Conservation (phyloP, 2,329 filamentous ascomycete genomes). For the Aspergillus japonicus region DNA sequence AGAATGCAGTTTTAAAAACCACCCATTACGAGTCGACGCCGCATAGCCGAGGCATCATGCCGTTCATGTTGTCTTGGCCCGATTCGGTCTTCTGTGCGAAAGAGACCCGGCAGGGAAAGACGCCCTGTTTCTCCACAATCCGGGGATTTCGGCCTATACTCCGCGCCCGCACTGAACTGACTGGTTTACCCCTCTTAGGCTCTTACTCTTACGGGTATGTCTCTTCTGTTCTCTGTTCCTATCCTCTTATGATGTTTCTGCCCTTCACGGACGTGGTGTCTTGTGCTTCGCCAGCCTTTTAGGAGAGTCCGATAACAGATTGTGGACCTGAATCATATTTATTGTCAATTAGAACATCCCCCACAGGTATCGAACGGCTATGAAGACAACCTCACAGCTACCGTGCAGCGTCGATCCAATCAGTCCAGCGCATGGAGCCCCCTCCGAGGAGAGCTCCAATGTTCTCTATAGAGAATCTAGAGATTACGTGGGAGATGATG, state of each 20-base stretch:
- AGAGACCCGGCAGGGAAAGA: background rate
- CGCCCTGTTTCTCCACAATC: background rate
- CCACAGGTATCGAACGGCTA: background rate
- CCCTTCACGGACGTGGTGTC: background rate
- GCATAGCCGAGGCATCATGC: background rate
- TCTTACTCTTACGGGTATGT: background rate
- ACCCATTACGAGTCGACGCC: background rate
- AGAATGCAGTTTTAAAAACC: background rate
- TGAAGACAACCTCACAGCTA: background rate
- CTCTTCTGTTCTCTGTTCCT: background rate
- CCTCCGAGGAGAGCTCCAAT: background rate
- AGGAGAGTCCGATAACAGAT: background rate
- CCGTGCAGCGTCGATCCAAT: background rate
- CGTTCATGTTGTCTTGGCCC: background rate
- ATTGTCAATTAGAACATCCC: background rate
- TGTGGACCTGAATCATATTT: background rate
- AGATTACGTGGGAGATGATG: constrained; percentile 12
- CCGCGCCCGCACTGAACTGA: background rate
- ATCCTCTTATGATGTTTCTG: background rate
- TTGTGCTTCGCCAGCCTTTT: background rate
- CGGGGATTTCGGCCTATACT: background rate
- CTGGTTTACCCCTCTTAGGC: background rate
- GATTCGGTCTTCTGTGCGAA: constrained; percentile 17
- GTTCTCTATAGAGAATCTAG: constrained; percentile 6
- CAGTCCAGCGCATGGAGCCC: too few relatives aligned